Conservation (phyloP, 2,329 filamentous ascomycete genomes). For the Epicoccum sorghinum region DNA sequence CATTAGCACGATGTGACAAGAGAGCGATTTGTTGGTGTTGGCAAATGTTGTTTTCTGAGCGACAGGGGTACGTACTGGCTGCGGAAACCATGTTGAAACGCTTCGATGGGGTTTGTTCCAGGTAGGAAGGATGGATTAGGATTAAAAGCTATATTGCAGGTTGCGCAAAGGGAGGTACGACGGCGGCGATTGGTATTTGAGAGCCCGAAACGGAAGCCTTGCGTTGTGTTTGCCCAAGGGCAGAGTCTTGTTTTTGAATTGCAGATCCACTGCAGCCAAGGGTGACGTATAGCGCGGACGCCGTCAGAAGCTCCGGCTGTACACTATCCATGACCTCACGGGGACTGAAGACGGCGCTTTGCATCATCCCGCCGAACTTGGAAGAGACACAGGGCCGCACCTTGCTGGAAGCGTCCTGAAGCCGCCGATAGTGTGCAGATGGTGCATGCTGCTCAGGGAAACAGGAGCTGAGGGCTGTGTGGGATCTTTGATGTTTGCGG, state of each 20-base stretch:
- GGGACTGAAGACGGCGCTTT: conserved; percentile 5
- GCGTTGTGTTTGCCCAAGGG: background rate
- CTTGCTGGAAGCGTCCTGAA: conserved; percentile 8
- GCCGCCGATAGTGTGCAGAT: background rate
- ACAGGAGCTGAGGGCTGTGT: background rate
- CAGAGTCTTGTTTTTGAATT: conserved; percentile 15
- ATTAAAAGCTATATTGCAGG: background rate
- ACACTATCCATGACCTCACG: conserved; percentile 7
- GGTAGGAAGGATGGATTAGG: conserved; percentile 2
- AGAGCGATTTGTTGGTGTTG: background rate
- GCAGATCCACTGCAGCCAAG: background rate
- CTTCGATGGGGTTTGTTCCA: background rate
- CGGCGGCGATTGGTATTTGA: conserved; percentile 9
- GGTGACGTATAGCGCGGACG: conserved; percentile 13
- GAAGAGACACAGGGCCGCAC: conserved; percentile 4
- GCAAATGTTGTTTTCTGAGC: background rate
- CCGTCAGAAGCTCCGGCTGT: background rate
- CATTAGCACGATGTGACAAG: background rate
- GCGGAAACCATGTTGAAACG: conserved; percentile 15
- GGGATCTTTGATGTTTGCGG: conserved; percentile 4
- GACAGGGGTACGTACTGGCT: conserved; percentile 26
- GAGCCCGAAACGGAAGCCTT: conserved; percentile 10
- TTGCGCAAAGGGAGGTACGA: background rate
- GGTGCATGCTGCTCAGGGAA: background rate
- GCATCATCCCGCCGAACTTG: conserved; percentile 10